phyloP scores from a whole-genome alignment of 2,329 filamentous ascomycete species.

The Exophiala spinifera region DNA sequence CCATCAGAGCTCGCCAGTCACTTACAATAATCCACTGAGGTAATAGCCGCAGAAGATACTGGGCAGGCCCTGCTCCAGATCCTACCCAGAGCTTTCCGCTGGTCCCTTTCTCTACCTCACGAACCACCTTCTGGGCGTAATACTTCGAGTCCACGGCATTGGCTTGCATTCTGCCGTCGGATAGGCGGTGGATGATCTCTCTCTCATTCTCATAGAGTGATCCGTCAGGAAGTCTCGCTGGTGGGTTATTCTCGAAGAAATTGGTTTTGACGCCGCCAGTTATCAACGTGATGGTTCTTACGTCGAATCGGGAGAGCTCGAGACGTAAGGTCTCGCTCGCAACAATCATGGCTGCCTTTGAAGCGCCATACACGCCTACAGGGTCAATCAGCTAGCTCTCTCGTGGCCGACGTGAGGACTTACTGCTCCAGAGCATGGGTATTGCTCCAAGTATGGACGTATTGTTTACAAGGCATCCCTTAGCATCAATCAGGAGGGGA shows the following conservation, averaged over 20 bases:
- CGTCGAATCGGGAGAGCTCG: constrained; percentile 19
- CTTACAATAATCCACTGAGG: constrained; percentile 14
- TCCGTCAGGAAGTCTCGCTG: constrained; percentile 11
- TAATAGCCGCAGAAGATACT: constrained; percentile 6
- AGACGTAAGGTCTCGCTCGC: constrained; percentile 22
- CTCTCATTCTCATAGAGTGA: constrained; percentile 17
- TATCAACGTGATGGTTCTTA: constrained; percentile 18
- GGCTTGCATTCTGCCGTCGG: constrained; percentile 17
- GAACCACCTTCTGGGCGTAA: constrained; percentile 15
- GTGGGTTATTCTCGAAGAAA: constrained; percentile 7
- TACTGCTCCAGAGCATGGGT: neutral
- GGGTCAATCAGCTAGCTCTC: too few relatives aligned
- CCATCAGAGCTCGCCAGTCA: neutral
- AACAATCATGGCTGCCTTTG: constrained; percentile 14
- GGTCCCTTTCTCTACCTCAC: constrained; percentile 18
- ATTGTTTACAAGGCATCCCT: constrained; percentile 31
- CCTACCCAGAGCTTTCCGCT: constrained; percentile 19
- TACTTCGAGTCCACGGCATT: constrained; percentile 12
- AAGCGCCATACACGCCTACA: constrained; percentile 18
- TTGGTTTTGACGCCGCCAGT: constrained; percentile 19
- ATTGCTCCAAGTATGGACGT: constrained; percentile 27
- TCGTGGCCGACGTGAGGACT: too few relatives aligned
- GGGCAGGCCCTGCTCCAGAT: constrained; percentile 7
- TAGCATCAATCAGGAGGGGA: constrained; percentile 31
- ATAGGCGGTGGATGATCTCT: constrained; percentile 9